Percentiles rank a stretch among this genome's conserved stretches.
Evolutionary conservation across 169 alveolate species (phyloP).

Genomic region (Toxoplasma gondii): DNA sequence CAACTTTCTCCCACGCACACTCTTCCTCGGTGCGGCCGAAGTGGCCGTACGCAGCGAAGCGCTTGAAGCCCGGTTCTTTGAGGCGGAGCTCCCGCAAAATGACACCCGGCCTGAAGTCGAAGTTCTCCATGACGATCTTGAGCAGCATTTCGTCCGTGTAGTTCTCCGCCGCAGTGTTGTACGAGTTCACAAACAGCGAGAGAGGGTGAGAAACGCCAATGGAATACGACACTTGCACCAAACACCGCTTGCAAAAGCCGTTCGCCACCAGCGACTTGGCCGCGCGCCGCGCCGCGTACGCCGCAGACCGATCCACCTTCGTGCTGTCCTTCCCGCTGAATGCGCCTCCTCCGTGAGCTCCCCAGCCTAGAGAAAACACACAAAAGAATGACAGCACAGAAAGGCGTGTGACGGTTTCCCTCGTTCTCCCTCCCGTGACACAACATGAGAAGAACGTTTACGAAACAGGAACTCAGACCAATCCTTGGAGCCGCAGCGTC

Average conservation of each 20-base stretch:
- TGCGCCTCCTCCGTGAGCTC: constrained; percentile 99
- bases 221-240: constrained; percentile 97
- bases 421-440: no score
- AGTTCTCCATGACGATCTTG: constrained; percentile 91
- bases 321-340: constrained; percentile 99
- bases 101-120: constrained; percentile 97
- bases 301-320: constrained; percentile 99
- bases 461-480: no score
- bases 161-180: constrained; percentile 87
- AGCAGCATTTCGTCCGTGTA: constrained; percentile 90
- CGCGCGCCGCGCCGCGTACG: constrained; percentile 97
- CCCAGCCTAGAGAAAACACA: constrained; percentile 92
- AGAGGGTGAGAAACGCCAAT: constrained; percentile 97
- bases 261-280: constrained; percentile 97
- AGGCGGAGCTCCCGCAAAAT: constrained; percentile 93
- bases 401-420: not conserved
- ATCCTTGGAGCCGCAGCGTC: no score
- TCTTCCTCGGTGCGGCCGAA: constrained; percentile 94
- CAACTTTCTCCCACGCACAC: constrained; percentile 95
- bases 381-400: not conserved
- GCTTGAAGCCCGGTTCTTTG: constrained; percentile 86
- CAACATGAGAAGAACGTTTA: no score
- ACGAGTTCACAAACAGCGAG: constrained; percentile 95
- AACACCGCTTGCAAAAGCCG: constrained; percentile 94
- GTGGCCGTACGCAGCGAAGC: constrained; percentile 97